Evolutionary conservation across 306 rosid genomes (phyloP).

Genomic region (Glycine tomentella): DNA sequence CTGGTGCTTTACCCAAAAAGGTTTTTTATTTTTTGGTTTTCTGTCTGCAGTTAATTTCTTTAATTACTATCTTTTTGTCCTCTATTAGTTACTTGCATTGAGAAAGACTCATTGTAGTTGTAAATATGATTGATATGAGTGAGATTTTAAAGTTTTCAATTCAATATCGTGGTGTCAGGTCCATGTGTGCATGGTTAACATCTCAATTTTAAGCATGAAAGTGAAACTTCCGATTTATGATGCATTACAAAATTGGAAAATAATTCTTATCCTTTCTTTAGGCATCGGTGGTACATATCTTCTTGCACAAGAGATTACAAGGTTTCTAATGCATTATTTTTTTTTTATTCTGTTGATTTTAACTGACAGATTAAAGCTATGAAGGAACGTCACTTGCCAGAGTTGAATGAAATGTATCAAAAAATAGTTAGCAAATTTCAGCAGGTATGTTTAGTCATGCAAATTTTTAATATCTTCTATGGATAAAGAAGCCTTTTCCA

Average conservation of each 20-base stretch:
- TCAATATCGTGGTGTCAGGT: slow-evolving; percentile 14
- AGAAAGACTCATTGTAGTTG: slow-evolving; percentile 17
- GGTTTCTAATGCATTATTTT: slow-evolving; percentile 31
- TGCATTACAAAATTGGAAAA: slow-evolving; percentile 18
- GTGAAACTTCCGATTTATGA: slow-evolving; percentile 39
- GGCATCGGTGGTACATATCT: background rate
- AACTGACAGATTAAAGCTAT: slow-evolving; percentile 68
- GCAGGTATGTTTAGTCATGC: slow-evolving; percentile 62
- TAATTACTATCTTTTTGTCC: slow-evolving; percentile 12
- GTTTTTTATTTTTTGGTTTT: slow-evolving; percentile 29
- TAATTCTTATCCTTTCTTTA: background rate
- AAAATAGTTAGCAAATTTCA: slow-evolving; percentile 71
- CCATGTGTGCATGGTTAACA: background rate
- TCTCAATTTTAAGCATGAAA: slow-evolving; percentile 21
- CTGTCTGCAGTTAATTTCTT: slow-evolving; percentile 13
- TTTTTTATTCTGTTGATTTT: slow-evolving; percentile 43
- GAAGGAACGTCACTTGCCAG: slow-evolving; percentile 77
- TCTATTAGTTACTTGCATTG: slow-evolving; percentile 25
- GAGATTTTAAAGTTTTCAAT: slow-evolving; percentile 23
- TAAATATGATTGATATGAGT: slow-evolving; percentile 12
- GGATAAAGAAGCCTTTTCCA: slow-evolving; percentile 23
- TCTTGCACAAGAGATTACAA: slow-evolving; percentile 30
- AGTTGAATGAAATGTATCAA: slow-evolving; percentile 76
- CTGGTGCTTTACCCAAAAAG: background rate
- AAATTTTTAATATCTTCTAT: slow-evolving; percentile 20